Evolutionary conservation across 2,329 filamentous ascomycete genomes (phyloP).

Genomic region (Botrytis pseudocinerea): DNA sequence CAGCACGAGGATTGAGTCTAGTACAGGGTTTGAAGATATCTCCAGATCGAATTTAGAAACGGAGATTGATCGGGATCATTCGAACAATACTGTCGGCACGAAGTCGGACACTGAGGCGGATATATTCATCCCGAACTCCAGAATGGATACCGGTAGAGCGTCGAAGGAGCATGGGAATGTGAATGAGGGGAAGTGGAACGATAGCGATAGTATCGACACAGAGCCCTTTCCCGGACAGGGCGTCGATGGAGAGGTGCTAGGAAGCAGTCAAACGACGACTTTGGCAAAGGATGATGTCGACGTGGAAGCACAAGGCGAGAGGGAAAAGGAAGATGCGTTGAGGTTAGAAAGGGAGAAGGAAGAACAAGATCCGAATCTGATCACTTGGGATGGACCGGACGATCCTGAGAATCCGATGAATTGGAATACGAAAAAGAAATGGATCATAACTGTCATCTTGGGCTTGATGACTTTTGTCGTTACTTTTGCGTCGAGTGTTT

Average conservation of each 20-base stretch:
- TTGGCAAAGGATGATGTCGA: constrained; percentile 15
- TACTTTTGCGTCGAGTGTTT: constrained; percentile 40
- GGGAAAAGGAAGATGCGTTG: neutral
- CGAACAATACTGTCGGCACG: neutral
- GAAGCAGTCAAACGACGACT: constrained; percentile 9
- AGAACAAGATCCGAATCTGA: constrained; percentile 23
- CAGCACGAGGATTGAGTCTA: constrained; percentile 4
- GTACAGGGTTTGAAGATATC: constrained; percentile 5
- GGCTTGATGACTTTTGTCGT: constrained; percentile 42
- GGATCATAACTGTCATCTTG: constrained; percentile 34
- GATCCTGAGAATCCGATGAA: constrained; percentile 27
- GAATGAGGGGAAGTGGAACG: neutral
- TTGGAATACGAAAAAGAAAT: constrained; percentile 35
- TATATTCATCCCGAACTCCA: neutral
- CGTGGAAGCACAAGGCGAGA: constrained; percentile 10
- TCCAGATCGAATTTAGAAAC: neutral
- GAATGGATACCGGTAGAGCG: constrained; percentile 5
- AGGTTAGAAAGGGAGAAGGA: neutral
- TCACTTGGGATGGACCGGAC: constrained; percentile 26
- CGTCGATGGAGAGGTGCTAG: constrained; percentile 1
- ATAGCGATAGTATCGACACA: constrained; percentile 12
- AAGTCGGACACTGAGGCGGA: neutral
- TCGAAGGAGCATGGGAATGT: neutral
- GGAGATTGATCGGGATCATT: neutral
- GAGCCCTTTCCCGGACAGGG: constrained; percentile 4